Evolutionary conservation across 208 protist species (phyloP).

Genomic region (Eutreptiella sp.): DNA sequence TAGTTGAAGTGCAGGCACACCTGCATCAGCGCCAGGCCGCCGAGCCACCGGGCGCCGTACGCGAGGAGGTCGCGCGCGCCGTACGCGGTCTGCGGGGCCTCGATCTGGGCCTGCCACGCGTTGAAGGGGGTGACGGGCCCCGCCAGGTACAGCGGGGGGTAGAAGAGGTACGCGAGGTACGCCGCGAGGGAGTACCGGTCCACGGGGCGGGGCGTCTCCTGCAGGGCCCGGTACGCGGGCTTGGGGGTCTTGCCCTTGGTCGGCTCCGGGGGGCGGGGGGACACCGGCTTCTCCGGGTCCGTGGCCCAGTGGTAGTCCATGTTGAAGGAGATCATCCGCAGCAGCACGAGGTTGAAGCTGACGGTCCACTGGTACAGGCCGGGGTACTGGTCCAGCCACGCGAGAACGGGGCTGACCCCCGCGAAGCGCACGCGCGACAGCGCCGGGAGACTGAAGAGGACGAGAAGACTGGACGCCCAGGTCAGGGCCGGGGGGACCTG

Average conservation of each 20-base stretch:
- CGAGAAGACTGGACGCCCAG: too few species aligned
- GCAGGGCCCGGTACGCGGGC: slow-evolving; percentile 49
- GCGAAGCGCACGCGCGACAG: too few species aligned
- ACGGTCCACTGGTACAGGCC: slow-evolving; percentile 15
- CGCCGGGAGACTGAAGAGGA: too few species aligned
- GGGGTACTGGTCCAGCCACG: slow-evolving; percentile 26
- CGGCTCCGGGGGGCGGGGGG: too few species aligned
- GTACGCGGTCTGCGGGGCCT: slow-evolving; percentile 43
- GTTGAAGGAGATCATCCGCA: slow-evolving; percentile 33
- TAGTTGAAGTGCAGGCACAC: slow-evolving; percentile 40
- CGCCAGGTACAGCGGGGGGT: slow-evolving; percentile 73
- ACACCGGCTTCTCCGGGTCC: slow-evolving; percentile 15
- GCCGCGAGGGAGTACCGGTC: slow-evolving; percentile 60
- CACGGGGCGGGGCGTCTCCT: slow-evolving; percentile 42
- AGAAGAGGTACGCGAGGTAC: slow-evolving; percentile 75
- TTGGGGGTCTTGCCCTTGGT: too few species aligned
- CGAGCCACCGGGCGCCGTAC: slow-evolving; percentile 36
- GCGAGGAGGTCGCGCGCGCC: slow-evolving; percentile 23
- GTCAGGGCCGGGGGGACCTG: too few species aligned
- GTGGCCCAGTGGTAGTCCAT: background rate
- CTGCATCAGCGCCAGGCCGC: slow-evolving; percentile 32
- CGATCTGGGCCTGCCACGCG: slow-evolving; percentile 66
- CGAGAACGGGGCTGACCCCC: too few species aligned
- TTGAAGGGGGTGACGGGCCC: slow-evolving; percentile 80
- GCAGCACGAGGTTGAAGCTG: slow-evolving; percentile 32